phyloP scores from a whole-genome alignment of 805 yeast species.

The Debaryomyces prosopidis region DNA sequence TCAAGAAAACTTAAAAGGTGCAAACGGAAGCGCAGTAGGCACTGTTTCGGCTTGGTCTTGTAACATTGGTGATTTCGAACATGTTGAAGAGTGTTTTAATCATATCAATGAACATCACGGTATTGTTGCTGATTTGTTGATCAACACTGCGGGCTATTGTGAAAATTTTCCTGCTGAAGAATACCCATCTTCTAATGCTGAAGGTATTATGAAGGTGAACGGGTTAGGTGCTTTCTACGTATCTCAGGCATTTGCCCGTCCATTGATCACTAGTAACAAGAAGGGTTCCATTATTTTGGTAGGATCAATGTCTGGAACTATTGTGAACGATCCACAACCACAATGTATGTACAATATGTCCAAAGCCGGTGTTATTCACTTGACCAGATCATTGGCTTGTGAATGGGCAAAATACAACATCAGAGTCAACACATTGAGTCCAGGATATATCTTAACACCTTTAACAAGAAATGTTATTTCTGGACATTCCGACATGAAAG shows the following conservation, averaged over 20 bases:
- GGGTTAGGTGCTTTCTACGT: constrained; percentile 74
- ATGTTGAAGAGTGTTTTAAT: constrained; percentile 56
- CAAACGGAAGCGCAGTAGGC: constrained; percentile 32
- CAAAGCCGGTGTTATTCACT: constrained; percentile 83
- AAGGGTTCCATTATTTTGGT: constrained; percentile 65
- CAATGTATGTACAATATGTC: constrained; percentile 82
- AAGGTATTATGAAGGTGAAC: constrained; percentile 67
- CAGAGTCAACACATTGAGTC: constrained; percentile 76
- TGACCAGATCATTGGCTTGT: constrained; percentile 72
- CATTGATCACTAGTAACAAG: constrained; percentile 55
- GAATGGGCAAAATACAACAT: constrained; percentile 81
- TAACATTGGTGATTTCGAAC: constrained; percentile 64
- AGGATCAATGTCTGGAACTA: constrained; percentile 80
- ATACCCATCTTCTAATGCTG: constrained; percentile 71
- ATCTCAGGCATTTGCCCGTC: constrained; percentile 71
- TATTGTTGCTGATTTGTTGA: constrained; percentile 60
- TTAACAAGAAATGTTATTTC: constrained; percentile 70
- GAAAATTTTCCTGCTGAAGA: constrained; percentile 78
- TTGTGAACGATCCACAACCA: constrained; percentile 78
- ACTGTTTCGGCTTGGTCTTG: constrained; percentile 66
- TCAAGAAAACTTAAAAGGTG: constrained; percentile 37
- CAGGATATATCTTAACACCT: constrained; percentile 81
- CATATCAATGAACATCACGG: constrained; percentile 59
- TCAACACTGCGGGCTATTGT: constrained; percentile 84
- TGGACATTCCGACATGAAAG: constrained; percentile 61